Evolutionary conservation across 805 yeast species (phyloP), one percentile per base, ranked within the genome.

Genomic region (Ogataea kodamae): DNA sequence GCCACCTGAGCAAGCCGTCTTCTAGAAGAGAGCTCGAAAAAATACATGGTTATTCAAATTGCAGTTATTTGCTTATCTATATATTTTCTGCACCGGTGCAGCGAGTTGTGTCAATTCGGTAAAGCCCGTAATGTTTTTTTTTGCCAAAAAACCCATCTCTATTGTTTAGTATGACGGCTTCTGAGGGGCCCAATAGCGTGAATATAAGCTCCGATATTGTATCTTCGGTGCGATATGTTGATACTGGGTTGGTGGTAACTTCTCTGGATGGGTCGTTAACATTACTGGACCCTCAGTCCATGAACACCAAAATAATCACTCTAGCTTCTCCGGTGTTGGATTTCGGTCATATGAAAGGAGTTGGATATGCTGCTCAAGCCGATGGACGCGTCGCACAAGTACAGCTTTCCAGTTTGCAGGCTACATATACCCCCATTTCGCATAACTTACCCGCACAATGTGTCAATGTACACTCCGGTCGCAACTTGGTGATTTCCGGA

Each of bases 331-430:
- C 48, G 9, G 28, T 35, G 8, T 36, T 46, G 11, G 43, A 42
- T 25, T 31, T 45, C 2, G 19, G 37, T n/a, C 12, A 9, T 11
- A 23, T 43, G 21, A 25, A 32, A 14, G 19, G 36, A 11, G 18
- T 14, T 11, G 15, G 40, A 5, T 43, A 40, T 25, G 32, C 42
- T 14, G 80, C 81, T 0, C 65, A 67, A 17, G 59, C 75, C 3
- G 76, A 76, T 41, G 84, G 87, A 2, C 56, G 66, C n/a, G 59
- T 80, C 2, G 54, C 68, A 13, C 64, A 62, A 28, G 70, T 37
- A 53, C 63, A 4, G 47, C 50, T 13, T 47, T 56, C 23, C 18
- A 35, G 28, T 33, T 19, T n/a, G 28, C 23, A 18, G 2, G 21
- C 15, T 10, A 21, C 22, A 9, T 9, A 18, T 15, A 27, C 38